Evolutionary conservation across 805 yeast species (phyloP), one percentile per base, ranked within the genome.

Genomic region (Naumovozyma castellii): DNA sequence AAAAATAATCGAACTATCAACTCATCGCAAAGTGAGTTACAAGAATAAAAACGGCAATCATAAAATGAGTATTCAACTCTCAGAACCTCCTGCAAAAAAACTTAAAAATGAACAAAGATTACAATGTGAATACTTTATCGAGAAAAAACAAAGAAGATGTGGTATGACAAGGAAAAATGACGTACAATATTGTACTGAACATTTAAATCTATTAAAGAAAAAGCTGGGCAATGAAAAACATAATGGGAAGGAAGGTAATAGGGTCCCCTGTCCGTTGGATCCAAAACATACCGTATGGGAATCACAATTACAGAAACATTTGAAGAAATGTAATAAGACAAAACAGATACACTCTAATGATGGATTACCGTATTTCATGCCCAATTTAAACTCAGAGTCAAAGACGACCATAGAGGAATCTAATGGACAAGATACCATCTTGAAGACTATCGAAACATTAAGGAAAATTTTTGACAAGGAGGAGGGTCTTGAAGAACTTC

Each of bases 241-340:
- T 18, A 32, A 36, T 9, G 22, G 18, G 6, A 32, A 32, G 5
- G 13, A 14, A 25, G 42, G 34, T 22, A 17, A 18, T 18, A 41
- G 51, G 30, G 69, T 86, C 0, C 75, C 78, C 5, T 86, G 96
- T 61, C 86, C 95, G 0, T 54, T 80, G 20, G 94, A 85, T 57
- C 76, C 80, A 2, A 69, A 74, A 2, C 96, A 86, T 56, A 72
- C 80, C 1, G 76, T 86, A 0, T 80, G 84, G 85, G 66, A 66
- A 36, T 76, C 73, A 38, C 34, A 32, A n/a, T 55, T 84, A 32
- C 56, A 64, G 4, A 58, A 51, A 14, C 96, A 86, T 58, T 38
- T 78, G 37, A 65, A 61, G 41, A 77, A 75, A 53, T 86, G 96
- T 56, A 75, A 72, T 45, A 69, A 73, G 16, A 48, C 65, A 50